Evolutionary conservation across 169 alveolate genomes (phyloP).

Genomic region (Cryptosporidium viatorum): DNA sequence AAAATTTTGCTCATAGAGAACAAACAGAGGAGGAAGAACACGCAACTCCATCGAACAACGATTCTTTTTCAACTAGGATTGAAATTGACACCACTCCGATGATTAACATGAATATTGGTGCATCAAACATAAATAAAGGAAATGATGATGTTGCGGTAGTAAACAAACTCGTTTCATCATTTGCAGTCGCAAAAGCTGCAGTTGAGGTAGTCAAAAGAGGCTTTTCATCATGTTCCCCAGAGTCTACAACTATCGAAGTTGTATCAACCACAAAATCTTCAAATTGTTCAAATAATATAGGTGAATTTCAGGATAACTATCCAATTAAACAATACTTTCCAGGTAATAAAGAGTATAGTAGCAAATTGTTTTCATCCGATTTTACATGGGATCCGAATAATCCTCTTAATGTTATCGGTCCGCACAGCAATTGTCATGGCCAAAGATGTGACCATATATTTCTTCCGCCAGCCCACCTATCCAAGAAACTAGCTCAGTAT

Average conservation of each 20-base stretch:
- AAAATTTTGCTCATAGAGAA: constrained; percentile 15
- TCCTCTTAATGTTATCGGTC: constrained; percentile 89
- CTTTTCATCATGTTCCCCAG: constrained; percentile 55
- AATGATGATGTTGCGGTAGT: constrained; percentile 61
- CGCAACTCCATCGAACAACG: constrained; percentile 9
- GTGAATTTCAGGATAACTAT: constrained; percentile 23
- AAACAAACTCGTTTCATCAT: constrained; percentile 60
- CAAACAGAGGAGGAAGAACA: constrained; percentile 13
- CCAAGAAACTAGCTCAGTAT: constrained; percentile 82
- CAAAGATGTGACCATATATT: constrained; percentile 89
- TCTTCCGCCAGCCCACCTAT: constrained; percentile 86
- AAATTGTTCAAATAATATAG: constrained; percentile 7
- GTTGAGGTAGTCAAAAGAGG: constrained; percentile 67
- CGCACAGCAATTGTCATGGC: constrained; percentile 90
- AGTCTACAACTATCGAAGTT: constrained; percentile 53
- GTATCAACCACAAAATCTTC: constrained; percentile 45
- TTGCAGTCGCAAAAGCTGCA: constrained; percentile 67
- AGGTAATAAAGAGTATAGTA: constrained; percentile 31
- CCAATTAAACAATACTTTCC: constrained; percentile 45
- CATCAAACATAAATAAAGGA: not conserved
- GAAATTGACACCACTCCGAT: constrained; percentile 54
- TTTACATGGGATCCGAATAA: constrained; percentile 91
- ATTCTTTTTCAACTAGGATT: constrained; percentile 21
- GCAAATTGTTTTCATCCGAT: constrained; percentile 64
- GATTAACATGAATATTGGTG: constrained; percentile 9